phyloP scores from a whole-genome alignment of 108 stramenopile genomes.

The Pseudonitzschia delicatissima region DNA sequence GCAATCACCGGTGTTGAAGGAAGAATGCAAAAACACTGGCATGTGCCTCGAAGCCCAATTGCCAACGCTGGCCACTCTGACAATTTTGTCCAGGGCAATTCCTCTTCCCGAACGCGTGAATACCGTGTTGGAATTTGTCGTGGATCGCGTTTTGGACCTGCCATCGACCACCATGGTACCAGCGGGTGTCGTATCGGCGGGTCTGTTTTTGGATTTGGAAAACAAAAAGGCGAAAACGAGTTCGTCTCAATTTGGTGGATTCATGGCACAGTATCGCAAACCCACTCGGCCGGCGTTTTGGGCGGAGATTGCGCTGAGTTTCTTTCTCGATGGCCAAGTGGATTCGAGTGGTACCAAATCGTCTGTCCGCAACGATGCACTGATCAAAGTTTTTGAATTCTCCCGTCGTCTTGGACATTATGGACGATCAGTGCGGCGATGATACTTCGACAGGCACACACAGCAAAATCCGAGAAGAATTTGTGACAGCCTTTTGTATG shows the following conservation, averaged over 20 bases:
- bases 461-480: conserved; percentile 32
- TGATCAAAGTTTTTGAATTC: conserved; percentile 25
- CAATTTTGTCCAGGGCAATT: conserved; percentile 56
- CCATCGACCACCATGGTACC: conserved; percentile 43
- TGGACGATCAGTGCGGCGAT: conserved; percentile 14
- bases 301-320: conserved; percentile 57
- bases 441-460: not conserved
- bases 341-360: not conserved
- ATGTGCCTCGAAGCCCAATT: conserved; percentile 15
- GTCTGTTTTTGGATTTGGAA: conserved; percentile 24
- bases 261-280: conserved; percentile 33
- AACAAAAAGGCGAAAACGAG: not conserved
- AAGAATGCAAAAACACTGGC: conserved; percentile 23
- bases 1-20: conserved; percentile 40
- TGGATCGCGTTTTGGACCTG: conserved; percentile 36
- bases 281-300: conserved; percentile 55
- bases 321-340: conserved; percentile 67
- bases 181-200: conserved; percentile 33
- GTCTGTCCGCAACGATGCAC: conserved; percentile 1
- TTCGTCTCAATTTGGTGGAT: not conserved
- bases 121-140: conserved; percentile 34
- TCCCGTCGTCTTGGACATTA: conserved; percentile 2
- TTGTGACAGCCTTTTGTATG: conserved; percentile 38
- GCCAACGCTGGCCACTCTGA: conserved; percentile 40
- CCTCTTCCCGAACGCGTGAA: conserved; percentile 51